Conservation (phyloP, 345 rosid species). For the Citrus mangshanensis region DNA sequence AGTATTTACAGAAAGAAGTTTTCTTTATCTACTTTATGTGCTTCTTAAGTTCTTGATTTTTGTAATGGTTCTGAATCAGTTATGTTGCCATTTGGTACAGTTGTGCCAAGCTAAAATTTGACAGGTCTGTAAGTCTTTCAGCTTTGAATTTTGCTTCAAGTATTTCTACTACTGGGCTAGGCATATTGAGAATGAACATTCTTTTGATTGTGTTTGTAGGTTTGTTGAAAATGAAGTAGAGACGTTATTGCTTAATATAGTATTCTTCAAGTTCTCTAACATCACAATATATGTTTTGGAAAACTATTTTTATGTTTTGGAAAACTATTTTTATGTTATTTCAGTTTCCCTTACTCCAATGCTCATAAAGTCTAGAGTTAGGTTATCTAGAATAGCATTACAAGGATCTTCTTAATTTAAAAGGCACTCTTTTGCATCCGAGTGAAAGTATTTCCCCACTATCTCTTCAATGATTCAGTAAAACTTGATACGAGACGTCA, state of each 20-base stretch:
- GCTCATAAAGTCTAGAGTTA: too few species aligned
- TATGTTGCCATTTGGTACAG: neutral
- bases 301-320: fast-evolving
- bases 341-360: fast-evolving
- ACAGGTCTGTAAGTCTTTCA: fast-evolving
- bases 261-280: neutral
- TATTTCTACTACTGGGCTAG: fast-evolving
- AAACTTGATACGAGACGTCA: fast-evolving
- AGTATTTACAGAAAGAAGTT: neutral
- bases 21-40: neutral
- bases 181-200: neutral
- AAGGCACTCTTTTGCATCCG: fast-evolving
- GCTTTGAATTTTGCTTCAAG: neutral
- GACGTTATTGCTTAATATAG: neutral
- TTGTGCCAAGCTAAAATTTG: fast-evolving
- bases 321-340: fast-evolving
- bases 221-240: neutral
- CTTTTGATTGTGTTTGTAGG: neutral
- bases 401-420: too few species aligned
- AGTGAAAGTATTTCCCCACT: fast-evolving
- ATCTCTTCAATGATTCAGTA: fast-evolving
- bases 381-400: fast-evolving
- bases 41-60: neutral
- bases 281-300: neutral
- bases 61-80: neutral